phyloP scores from a whole-genome alignment of 1,284 basidiomycete species.

The Ganoderma boninense region DNA sequence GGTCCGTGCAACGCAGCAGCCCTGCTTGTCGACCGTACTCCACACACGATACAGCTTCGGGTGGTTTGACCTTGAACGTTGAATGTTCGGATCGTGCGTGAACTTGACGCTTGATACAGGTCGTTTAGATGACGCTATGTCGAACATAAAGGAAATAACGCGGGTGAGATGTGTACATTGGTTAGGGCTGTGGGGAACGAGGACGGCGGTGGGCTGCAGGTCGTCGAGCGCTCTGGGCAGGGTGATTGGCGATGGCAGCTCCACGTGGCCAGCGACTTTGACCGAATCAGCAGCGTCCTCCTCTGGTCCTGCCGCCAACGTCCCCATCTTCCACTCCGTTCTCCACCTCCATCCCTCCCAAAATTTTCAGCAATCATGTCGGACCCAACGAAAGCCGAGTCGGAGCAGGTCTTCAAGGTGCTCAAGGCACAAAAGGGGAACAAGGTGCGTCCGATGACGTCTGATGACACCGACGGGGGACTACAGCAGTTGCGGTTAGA shows the following conservation, averaged over 20 bases:
- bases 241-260: background rate
- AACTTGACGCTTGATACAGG: too few species aligned
- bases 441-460: conserved; percentile 62
- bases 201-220: background rate
- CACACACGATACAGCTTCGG: too few species aligned
- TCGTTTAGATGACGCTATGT: too few species aligned
- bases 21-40: too few species aligned
- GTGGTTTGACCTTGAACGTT: too few species aligned
- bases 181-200: background rate
- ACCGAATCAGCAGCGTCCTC: background rate
- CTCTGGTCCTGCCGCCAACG: background rate
- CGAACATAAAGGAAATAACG: too few species aligned
- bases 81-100: too few species aligned
- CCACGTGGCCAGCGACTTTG: background rate
- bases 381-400: conserved; percentile 80
- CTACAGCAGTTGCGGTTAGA: conserved; percentile 44
- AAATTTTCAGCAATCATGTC: conserved; percentile 51
- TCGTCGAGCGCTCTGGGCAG: background rate
- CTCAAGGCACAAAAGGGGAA: conserved; percentile 88
- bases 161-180: background rate
- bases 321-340: background rate
- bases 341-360: background rate
- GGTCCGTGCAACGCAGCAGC: too few species aligned
- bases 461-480: background rate
- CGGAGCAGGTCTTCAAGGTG: conserved; percentile 79